A percentile compares a stretch with the other conserved stretches of the same genome.
Conservation (phyloP, 1,284 basidiomycete species). For the Ceratobasidium sp. region DNA sequence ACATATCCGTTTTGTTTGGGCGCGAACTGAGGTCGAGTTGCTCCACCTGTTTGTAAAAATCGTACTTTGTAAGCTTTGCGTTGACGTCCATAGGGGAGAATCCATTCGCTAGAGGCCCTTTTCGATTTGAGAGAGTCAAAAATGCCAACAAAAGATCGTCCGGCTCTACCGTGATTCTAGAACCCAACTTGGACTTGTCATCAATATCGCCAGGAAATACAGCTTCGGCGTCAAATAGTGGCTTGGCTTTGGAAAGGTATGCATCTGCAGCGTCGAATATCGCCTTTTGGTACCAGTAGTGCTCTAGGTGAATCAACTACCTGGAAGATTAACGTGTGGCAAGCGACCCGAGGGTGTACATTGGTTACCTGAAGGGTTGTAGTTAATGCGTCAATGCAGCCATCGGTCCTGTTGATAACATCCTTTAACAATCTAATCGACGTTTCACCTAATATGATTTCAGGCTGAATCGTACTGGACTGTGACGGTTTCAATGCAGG, state of each 20-base stretch:
- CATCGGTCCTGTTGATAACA: conserved; percentile 33
- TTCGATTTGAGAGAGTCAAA: conserved; percentile 23
- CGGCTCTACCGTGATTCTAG: background rate
- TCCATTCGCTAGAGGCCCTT: conserved; percentile 16
- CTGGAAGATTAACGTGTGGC: background rate
- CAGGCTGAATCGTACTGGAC: background rate
- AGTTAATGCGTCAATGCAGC: conserved; percentile 27
- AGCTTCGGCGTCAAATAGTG: background rate
- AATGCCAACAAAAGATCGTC: conserved; percentile 20
- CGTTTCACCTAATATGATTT: conserved; percentile 30
- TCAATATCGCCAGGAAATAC: background rate
- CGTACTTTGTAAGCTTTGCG: background rate
- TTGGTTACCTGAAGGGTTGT: conserved; percentile 24
- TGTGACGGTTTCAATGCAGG: background rate
- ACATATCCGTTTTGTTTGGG: background rate
- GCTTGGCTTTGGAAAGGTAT: background rate
- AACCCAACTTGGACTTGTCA: background rate
- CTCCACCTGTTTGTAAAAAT: background rate
- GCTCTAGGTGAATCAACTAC: conserved; percentile 37
- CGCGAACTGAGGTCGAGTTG: background rate
- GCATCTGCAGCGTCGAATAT: conserved; percentile 21
- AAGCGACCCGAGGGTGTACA: background rate
- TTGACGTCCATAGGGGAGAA: conserved; percentile 14
- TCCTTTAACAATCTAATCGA: conserved; percentile 31
- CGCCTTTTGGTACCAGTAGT: conserved; percentile 26